Evolutionary conservation across 2,329 filamentous ascomycete species (phyloP), one percentile per base, ranked within the genome.

Genomic region (Alternaria novae-zelandiae): DNA sequence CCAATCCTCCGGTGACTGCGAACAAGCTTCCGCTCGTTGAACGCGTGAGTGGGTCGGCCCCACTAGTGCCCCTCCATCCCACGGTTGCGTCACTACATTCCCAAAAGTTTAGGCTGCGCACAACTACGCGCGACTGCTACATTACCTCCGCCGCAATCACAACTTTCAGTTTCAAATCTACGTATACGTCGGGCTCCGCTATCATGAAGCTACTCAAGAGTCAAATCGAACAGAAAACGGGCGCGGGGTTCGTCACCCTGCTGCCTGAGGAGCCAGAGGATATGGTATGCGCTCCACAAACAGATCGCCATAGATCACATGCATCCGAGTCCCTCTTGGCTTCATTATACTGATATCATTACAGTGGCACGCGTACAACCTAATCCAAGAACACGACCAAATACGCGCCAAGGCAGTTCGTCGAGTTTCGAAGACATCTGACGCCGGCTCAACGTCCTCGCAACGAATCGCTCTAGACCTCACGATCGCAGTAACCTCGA

Each of bases 341-440:
- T 10, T 7, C 10, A n/a, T 4, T 4, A 20, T 54, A 8, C 21
- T 54, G n/a, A 54, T 9, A 6, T 21, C n/a, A n/a, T 15, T 4
- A 2, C 28, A 90, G 88, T 93, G 90, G 90, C 90, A 92, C 75
- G 87, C 88, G 67, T 92, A 90, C 83, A 92, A 93, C 78, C 85
- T 93, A 44, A 90, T 92, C 73, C 86, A 88, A 59, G 85, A 88
- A 6, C 82, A 82, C 65, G 90, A 93, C 72, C 82, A 87, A 54
- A 83, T 93, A 41, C 87, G 87, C 68, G 90, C 89, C 62, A 87
- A 86, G 59, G 89, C 90, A 32, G 82, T 92, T 54, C 89, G 90
- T 50, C 87, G 88, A 64, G 85, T 93, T 6, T 86, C 86, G n/a
- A 85, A 82, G 41, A 86, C 88, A 65, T 85, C 86, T 12, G 82